phyloP scores from a whole-genome alignment of 768 basidiomycete species.

The Auriscalpium microsporum region DNA sequence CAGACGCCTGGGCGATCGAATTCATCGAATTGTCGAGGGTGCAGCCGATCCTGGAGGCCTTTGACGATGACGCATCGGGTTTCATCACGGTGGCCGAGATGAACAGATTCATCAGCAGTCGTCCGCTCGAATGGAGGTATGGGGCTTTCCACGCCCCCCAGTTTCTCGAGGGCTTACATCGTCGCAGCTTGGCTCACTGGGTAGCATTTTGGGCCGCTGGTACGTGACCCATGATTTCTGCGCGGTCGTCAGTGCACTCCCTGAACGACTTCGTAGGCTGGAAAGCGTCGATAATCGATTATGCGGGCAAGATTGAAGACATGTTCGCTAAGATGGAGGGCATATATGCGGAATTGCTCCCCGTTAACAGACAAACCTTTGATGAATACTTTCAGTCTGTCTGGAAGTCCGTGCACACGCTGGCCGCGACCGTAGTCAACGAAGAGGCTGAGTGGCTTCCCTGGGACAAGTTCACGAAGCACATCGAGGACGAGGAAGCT shows the following conservation, averaged over 20 bases:
- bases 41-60: conserved; percentile 20
- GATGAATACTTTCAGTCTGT: not conserved
- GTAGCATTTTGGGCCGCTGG: conserved; percentile 24
- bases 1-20: conserved; percentile 19
- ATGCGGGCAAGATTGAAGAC: conserved; percentile 5
- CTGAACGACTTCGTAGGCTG: not conserved
- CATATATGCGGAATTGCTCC: not conserved
- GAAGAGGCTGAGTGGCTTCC: not conserved
- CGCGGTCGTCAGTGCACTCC: too few relatives aligned
- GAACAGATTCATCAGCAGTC: conserved; percentile 19
- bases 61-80: conserved; percentile 25
- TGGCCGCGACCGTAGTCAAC: not conserved
- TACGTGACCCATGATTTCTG: not conserved
- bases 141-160: not conserved
- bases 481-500: conserved; percentile 19
- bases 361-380: not conserved
- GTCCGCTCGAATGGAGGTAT: conserved; percentile 22
- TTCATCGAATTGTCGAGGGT: conserved; percentile 11
- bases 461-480: conserved; percentile 13
- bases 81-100: conserved; percentile 23
- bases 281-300: conserved; percentile 5
- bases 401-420: not conserved
- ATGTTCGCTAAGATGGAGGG: conserved; percentile 10
- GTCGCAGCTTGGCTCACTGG: conserved; percentile 22
- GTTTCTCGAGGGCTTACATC: not conserved